These are phyloP conservation scores for Oxyria digyna DNA, from an alignment of 148 eudicot genomes.

Conservation along the genomic window DNA sequence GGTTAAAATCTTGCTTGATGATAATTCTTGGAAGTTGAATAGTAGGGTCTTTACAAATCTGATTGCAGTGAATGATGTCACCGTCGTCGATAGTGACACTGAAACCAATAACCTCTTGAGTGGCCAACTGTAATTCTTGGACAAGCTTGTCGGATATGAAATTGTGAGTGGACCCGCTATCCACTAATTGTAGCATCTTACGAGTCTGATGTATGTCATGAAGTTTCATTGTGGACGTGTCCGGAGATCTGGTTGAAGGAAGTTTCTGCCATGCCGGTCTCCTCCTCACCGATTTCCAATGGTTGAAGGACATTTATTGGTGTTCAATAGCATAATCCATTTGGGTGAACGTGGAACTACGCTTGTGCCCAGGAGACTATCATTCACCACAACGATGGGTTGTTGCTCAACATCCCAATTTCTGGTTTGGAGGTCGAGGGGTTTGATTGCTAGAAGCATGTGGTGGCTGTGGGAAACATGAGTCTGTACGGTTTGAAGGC, in stretches of 20 bases:
- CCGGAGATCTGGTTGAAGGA: neutral
- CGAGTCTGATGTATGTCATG: too few species aligned
- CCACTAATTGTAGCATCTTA: neutral
- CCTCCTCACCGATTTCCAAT: neutral
- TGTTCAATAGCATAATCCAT: neutral
- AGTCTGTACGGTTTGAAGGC: too few species aligned
- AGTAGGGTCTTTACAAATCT: neutral
- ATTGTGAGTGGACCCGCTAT: too few species aligned
- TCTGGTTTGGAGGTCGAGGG: too few species aligned
- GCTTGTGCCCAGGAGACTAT: too few species aligned
- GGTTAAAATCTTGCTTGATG: neutral
- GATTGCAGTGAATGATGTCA: neutral
- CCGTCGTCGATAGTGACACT: neutral
- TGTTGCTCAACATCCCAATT: too few species aligned
- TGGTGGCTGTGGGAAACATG: too few species aligned
- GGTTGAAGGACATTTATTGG: neutral
- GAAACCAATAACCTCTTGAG: neutral
- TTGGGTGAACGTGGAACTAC: too few species aligned
- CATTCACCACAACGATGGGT: too few species aligned
- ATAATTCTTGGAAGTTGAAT: neutral
- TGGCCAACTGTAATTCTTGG: neutral
- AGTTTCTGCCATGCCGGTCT: neutral
- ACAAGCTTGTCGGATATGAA: neutral
- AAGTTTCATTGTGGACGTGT: too few species aligned
- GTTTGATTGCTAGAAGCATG: too few species aligned